phyloP scores from a whole-genome alignment of 768 basidiomycete species.

The Exsudoporus frostii region DNA sequence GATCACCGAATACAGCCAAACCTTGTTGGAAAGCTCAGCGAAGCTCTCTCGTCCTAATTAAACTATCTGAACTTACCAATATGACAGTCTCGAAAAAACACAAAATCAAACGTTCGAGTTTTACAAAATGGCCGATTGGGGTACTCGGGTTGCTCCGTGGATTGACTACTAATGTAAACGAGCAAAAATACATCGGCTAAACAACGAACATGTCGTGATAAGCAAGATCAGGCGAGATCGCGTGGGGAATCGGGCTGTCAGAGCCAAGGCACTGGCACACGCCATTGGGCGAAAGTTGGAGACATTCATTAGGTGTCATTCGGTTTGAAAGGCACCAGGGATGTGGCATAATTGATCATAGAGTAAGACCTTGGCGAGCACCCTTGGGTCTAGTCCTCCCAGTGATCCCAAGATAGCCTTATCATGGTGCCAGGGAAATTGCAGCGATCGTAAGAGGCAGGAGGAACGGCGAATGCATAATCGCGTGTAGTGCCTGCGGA shows the following conservation, averaged over 20 bases:
- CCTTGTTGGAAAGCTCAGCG: conserved; percentile 31
- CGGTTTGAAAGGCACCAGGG: conserved; percentile 20
- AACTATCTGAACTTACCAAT: conserved; percentile 20
- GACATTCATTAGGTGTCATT: conserved; percentile 7
- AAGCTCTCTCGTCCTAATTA: conserved; percentile 26
- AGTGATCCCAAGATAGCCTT: conserved; percentile 30
- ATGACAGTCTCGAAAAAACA: conserved; percentile 5
- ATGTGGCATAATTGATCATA: conserved; percentile 18
- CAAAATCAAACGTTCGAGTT: conserved; percentile 3
- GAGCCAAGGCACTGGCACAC: conserved; percentile 19
- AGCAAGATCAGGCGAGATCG: conserved; percentile 9
- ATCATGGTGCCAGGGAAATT: conserved; percentile 21
- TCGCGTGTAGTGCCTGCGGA: conserved; percentile 19
- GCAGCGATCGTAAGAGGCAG: conserved; percentile 21
- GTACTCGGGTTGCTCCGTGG: conserved; percentile 5
- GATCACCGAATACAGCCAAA: conserved; percentile 25
- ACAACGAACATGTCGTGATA: conserved; percentile 3
- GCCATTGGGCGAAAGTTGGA: conserved; percentile 2
- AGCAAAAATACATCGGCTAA: conserved; percentile 8
- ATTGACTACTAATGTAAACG: conserved; percentile 7
- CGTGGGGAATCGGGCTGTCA: conserved; percentile 12
- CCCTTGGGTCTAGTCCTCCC: conserved; percentile 25
- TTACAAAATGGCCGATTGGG: conserved; percentile 8
- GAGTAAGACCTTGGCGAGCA: conserved; percentile 18
- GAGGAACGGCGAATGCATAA: conserved; percentile 23